phyloP scores from a whole-genome alignment of 257 asterid species.

The Solanum pimpinellifolium region DNA sequence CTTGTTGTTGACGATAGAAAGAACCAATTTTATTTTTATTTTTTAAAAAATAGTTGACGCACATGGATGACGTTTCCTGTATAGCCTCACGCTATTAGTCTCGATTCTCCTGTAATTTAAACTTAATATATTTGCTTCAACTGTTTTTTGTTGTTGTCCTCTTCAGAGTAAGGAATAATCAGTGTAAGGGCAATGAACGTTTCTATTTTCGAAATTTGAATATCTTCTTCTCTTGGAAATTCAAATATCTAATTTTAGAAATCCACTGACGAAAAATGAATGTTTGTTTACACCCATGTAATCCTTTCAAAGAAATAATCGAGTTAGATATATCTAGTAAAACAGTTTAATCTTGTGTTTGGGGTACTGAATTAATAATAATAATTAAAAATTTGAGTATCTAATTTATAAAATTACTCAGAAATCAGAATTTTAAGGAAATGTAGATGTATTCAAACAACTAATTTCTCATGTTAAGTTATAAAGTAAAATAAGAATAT shows the following conservation, averaged over 20 bases:
- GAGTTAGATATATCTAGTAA: too few species aligned
- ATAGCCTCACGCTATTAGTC: background rate
- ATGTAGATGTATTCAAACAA: background rate
- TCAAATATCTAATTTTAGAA: background rate
- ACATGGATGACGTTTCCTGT: background rate
- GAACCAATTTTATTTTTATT: background rate
- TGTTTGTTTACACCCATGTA: background rate
- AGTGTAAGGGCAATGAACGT: background rate
- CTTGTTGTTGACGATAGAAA: background rate
- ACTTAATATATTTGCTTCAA: background rate
- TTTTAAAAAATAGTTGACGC: background rate
- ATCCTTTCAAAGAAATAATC: background rate
- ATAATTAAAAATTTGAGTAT: background rate
- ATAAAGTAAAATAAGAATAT: background rate
- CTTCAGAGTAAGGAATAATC: background rate
- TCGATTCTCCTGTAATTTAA: background rate
- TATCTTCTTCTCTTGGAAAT: background rate
- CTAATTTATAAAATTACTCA: too few species aligned
- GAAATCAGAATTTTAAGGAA: background rate
- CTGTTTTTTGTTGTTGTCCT: background rate
- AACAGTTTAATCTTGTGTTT: too few species aligned
- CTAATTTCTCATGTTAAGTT: background rate
- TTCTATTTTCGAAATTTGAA: background rate
- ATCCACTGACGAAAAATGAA: background rate
- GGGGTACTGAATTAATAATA: too few species aligned